Conservation (phyloP, 2,329 filamentous ascomycete genomes). For the Hawksworthiomyces lignivorus region DNA sequence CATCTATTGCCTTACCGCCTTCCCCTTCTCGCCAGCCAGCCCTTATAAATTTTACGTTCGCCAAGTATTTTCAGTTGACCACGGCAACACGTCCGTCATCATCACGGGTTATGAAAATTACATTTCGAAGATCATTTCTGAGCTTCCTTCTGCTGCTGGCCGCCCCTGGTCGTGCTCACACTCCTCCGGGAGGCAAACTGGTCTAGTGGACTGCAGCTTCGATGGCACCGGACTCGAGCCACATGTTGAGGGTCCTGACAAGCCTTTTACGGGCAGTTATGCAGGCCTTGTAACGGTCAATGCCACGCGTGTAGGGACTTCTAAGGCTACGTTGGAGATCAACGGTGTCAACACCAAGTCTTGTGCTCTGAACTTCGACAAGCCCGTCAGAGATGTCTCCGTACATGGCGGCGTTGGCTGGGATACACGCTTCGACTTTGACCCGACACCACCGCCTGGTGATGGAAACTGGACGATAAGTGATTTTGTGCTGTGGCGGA, state of each 20-base stretch:
- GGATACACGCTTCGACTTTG: constrained; percentile 57
- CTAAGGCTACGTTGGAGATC: constrained; percentile 55
- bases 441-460: constrained; percentile 28
- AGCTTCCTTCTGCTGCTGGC: constrained; percentile 63
- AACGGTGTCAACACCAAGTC: constrained; percentile 67
- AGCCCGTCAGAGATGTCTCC: constrained; percentile 55
- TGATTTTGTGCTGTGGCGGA: constrained; percentile 72
- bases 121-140: constrained; percentile 56
- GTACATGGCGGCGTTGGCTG: constrained; percentile 50
- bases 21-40: constrained; percentile 75
- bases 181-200: constrained; percentile 33
- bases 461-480: constrained; percentile 40
- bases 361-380: constrained; percentile 66
- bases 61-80: constrained; percentile 71
- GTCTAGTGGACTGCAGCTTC: constrained; percentile 63
- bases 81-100: constrained; percentile 60
- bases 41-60: constrained; percentile 83
- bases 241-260: constrained; percentile 44
- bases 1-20: constrained; percentile 78
- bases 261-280: constrained; percentile 49
- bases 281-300: constrained; percentile 59
- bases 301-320: constrained; percentile 31
- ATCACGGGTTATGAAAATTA: constrained; percentile 62
- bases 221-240: constrained; percentile 36
- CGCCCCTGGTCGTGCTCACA: constrained; percentile 47